Evolutionary conservation across 116 monocot genomes (phyloP), one percentile per base, ranked within the genome.

Genomic region (Iris pallida): DNA sequence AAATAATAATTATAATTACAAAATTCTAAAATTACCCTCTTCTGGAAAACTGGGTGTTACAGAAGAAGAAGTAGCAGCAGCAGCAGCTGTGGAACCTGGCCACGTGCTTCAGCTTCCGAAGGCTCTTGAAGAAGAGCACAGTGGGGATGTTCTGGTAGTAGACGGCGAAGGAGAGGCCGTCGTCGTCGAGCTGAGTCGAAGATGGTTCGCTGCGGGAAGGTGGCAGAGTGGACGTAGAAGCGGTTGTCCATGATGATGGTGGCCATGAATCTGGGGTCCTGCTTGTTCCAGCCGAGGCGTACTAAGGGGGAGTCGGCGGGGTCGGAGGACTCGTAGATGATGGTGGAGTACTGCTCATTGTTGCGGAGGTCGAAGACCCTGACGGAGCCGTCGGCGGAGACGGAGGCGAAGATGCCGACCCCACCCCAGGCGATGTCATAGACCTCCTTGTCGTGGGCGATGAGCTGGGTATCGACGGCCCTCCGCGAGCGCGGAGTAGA

Each of bases 381-480:
- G 42, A 98, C 97, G 12, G 97, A 98, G 41, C 90, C 97, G 45
- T 98, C 97, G 7, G 97, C 92, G 6, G 97, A 98, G 15, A 97
- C 97, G 8, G 97, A 98, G 12, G 97, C 93, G 69, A 98, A 98
- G 7, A 98, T 93, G 5, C 97, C 93, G 14, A 90, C 88, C 1
- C 97, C 97, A 8, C 97, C 97, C 97, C 97, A 98, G 41, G 97
- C 97, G 70, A 98, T 92, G 70, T 90, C 97, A 64, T 92, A 88
- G 19, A 98, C 97, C 76, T 92, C 90, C 80, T 90, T 98, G 65
- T 98, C 97, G 64, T 98, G 97, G 9, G 97, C 90, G 59, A 97
- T 98, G 47, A 98, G 87, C 83, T 98, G 97, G 17, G 97, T 98
- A 65, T 92, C 97, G 4, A 98, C 93, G 53, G 82, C 87, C 79